A percentile compares a stretch with the other conserved stretches of the same genome.
phyloP scores from a whole-genome alignment of 2,329 filamentous ascomycete species.

The Ophiocordyceps camponoti-saundersi region DNA sequence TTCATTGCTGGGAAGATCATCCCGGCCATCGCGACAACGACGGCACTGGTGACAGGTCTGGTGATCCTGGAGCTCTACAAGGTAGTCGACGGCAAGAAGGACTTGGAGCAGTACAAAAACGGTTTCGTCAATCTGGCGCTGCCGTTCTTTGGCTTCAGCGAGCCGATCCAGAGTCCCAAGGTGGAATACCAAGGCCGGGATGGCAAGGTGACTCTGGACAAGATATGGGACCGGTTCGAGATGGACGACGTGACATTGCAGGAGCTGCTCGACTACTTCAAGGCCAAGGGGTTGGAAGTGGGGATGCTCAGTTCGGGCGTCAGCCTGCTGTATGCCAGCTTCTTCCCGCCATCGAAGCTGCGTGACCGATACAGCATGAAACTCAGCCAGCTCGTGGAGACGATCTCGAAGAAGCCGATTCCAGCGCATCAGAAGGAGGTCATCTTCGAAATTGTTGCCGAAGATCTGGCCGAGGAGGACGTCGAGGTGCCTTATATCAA shows the following conservation, averaged over 20 bases:
- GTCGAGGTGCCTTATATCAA: conserved; percentile 96
- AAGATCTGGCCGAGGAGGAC: conserved; percentile 78
- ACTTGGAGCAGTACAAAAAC: conserved; percentile 98
- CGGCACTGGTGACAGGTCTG: conserved; percentile 83
- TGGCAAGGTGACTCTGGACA: conserved; percentile 73
- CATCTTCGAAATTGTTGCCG: conserved; percentile 89
- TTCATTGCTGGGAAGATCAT: conserved; percentile 99
- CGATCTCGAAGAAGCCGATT: conserved; percentile 80
- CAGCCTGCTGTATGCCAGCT: conserved; percentile 82
- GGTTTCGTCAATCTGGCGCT: conserved; percentile 93
- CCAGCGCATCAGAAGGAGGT: conserved; percentile 86
- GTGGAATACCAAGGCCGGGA: conserved; percentile 69
- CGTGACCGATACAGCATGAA: conserved; percentile 73
- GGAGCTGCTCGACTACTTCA: conserved; percentile 71
- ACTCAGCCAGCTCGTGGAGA: conserved; percentile 75
- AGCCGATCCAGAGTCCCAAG: conserved; percentile 88
- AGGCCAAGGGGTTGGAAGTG: conserved; percentile 62
- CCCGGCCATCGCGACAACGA: conserved; percentile 93
- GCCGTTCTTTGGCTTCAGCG: conserved; percentile 96
- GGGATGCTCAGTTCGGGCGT: conserved; percentile 97
- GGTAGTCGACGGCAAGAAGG: conserved; percentile 87
- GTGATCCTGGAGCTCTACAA: conserved; percentile 92
- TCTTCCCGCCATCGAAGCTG: conserved; percentile 64
- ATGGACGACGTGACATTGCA: conserved; percentile 68
- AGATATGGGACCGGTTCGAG: conserved; percentile 97